A percentile compares a stretch with the other conserved stretches of the same genome.
Conservation (phyloP, 164 flowering plant species). For the Platanus orientalis region DNA sequence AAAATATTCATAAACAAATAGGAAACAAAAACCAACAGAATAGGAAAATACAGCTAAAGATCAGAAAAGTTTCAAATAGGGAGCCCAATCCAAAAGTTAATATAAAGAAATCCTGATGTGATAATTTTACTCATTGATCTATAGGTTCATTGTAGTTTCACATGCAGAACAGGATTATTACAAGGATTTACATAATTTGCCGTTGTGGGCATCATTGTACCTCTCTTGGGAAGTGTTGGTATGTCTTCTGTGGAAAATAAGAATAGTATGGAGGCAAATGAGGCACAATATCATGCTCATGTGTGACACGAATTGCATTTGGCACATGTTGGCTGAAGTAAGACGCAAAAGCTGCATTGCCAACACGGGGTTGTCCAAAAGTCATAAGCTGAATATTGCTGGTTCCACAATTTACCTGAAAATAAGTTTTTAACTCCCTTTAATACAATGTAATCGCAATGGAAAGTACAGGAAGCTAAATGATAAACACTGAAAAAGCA, state of each 20-base stretch:
- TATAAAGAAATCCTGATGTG: background rate
- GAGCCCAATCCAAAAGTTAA: background rate
- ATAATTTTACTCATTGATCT: background rate
- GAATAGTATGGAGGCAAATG: constrained; percentile 92
- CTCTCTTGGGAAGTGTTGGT: constrained; percentile 97
- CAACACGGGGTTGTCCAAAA: constrained; percentile 97
- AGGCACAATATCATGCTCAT: constrained; percentile 90
- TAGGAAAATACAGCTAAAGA: background rate
- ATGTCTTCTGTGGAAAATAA: constrained; percentile 75
- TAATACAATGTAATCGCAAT: background rate
- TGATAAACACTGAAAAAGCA: background rate
- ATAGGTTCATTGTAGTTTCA: background rate
- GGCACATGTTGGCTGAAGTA: constrained; percentile 69
- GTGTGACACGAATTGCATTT: constrained; percentile 65
- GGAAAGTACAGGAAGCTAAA: no score
- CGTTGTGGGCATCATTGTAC: constrained; percentile 31
- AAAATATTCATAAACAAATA: no score
- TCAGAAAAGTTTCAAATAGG: background rate
- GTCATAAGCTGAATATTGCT: constrained; percentile 70
- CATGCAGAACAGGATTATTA: background rate
- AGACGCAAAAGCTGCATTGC: constrained; percentile 87
- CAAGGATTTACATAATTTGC: background rate
- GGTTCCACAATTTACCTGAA: constrained; percentile 59
- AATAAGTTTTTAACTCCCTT: constrained; percentile 5
- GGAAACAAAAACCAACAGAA: no score